Conservation (phyloP, 768 basidiomycete genomes). For the Lenzites betulinus region DNA sequence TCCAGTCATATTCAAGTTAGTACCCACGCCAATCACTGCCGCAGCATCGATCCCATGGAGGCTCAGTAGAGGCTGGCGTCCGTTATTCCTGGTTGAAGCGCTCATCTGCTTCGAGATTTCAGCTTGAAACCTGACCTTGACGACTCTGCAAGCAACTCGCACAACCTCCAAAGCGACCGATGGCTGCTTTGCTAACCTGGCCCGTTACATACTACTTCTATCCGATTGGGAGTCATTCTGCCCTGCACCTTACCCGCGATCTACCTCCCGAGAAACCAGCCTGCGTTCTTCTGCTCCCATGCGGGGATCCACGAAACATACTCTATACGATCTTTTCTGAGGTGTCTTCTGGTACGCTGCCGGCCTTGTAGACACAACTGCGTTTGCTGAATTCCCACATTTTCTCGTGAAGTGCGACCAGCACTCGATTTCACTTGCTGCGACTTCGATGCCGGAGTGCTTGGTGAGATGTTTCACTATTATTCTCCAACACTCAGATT, state of each 20-base stretch:
- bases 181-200: conserved; percentile 48
- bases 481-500: neutral
- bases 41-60: too few relatives aligned
- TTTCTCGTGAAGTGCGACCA: neutral
- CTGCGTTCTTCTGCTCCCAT: conserved; percentile 39
- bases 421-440: conserved; percentile 24
- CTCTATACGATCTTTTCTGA: conserved; percentile 17
- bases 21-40: too few relatives aligned
- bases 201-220: conserved; percentile 52
- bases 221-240: conserved; percentile 60
- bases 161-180: conserved; percentile 15
- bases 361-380: neutral
- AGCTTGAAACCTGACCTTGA: too few relatives aligned
- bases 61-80: too few relatives aligned
- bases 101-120: too few relatives aligned
- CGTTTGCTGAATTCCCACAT: neutral
- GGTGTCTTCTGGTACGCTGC: conserved; percentile 4
- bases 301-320: conserved; percentile 22
- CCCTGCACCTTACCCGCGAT: conserved; percentile 49
- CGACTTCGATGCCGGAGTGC: conserved; percentile 20
- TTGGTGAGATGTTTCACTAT: conserved; percentile 12
- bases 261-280: conserved; percentile 49
- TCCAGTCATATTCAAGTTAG: too few relatives aligned
- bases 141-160: neutral
- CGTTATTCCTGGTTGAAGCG: too few relatives aligned